Evolutionary conservation across 345 rosid species (phyloP).

Genomic region (Microthlaspi erraticum): DNA sequence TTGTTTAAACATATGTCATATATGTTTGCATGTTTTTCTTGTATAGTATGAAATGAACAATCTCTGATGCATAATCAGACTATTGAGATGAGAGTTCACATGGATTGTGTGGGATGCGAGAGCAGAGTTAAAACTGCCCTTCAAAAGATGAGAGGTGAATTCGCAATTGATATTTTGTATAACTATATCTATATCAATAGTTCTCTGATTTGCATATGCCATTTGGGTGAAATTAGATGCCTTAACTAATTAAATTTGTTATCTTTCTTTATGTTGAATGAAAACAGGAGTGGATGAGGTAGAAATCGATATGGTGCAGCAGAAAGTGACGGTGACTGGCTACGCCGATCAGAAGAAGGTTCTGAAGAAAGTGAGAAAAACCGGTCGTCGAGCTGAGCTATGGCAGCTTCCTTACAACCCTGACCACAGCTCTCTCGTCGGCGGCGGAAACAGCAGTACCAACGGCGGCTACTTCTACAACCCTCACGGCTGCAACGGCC

Average conservation of each 20-base stretch:
- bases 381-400: constrained; percentile 83
- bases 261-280: neutral
- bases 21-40: neutral
- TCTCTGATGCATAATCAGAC: constrained; percentile 48
- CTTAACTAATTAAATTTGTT: neutral
- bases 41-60: neutral
- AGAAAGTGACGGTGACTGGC: constrained; percentile 84
- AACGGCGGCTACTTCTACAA: constrained; percentile 49
- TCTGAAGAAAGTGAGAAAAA: constrained; percentile 66
- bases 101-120: constrained; percentile 87
- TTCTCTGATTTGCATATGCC: too few species aligned
- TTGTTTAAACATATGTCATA: neutral
- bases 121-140: constrained; percentile 67
- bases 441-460: constrained; percentile 31
- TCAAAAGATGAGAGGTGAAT: constrained; percentile 68
- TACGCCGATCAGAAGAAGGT: constrained; percentile 84
- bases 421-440: constrained; percentile 40
- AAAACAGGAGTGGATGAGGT: constrained; percentile 72
- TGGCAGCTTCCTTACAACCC: constrained; percentile 86
- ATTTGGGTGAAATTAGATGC: neutral
- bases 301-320: constrained; percentile 70
- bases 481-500: constrained; percentile 72
- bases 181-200: too few species aligned
- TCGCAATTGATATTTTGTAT: neutral
- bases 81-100: constrained; percentile 84